Percentiles rank a stretch among this genome's conserved stretches.
Conservation (phyloP, 2,329 filamentous ascomycete genomes). For the Venturia nashicola region DNA sequence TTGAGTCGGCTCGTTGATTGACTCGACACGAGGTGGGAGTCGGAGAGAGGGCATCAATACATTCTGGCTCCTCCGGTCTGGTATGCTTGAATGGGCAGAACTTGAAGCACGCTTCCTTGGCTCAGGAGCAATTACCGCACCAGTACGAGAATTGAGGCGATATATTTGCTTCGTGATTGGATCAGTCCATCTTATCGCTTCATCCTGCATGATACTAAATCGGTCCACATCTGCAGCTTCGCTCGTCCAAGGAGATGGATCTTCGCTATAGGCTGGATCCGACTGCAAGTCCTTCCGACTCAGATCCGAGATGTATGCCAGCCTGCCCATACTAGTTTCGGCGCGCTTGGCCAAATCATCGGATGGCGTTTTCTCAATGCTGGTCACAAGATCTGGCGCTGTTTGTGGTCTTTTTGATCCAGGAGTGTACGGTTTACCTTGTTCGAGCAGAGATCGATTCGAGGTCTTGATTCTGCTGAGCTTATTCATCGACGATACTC, state of each 20-base stretch:
- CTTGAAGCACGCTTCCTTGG: constrained; percentile 12
- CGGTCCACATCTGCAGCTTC: background rate
- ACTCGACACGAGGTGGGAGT: constrained; percentile 13
- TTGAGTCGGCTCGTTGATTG: background rate
- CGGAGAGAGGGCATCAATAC: constrained; percentile 13
- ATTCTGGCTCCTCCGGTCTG: constrained; percentile 9
- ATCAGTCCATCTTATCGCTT: constrained; percentile 46
- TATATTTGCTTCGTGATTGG: constrained; percentile 42
- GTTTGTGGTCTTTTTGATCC: background rate
- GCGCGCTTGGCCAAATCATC: background rate
- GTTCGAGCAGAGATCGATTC: constrained; percentile 12
- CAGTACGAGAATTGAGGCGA: constrained; percentile 44
- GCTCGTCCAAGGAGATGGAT: too few relatives aligned
- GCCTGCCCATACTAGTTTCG: background rate
- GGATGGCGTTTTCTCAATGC: background rate
- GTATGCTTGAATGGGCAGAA: background rate
- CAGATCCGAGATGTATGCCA: background rate
- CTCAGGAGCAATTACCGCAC: constrained; percentile 23
- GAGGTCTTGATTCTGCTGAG: constrained; percentile 35
- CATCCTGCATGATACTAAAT: constrained; percentile 15
- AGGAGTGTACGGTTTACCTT: background rate
- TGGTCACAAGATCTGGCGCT: background rate
- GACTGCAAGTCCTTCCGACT: background rate
- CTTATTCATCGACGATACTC: constrained; percentile 17
- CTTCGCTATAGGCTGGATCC: too few relatives aligned